Evolutionary conservation across 768 basidiomycete genomes (phyloP).

Genomic region (Mycena sanguinolenta): DNA sequence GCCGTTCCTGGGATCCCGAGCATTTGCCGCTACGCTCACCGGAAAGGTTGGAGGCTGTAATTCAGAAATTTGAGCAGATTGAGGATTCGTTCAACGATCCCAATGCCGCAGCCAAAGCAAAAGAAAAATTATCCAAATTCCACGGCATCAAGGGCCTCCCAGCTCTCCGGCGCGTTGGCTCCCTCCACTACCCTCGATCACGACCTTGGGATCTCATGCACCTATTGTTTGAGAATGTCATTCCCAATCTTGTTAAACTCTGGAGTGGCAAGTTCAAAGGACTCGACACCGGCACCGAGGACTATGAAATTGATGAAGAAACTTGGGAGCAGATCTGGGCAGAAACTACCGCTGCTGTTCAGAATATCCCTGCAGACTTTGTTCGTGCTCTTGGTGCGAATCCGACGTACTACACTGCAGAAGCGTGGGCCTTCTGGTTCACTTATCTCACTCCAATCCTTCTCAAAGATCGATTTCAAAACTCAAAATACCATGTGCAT

Average conservation of each 20-base stretch:
- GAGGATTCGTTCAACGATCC: background rate
- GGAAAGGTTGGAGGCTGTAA: background rate
- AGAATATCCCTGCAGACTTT: slow-evolving; percentile 49
- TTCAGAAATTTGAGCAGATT: background rate
- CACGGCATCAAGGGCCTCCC: slow-evolving; percentile 49
- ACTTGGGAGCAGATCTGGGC: slow-evolving; percentile 54
- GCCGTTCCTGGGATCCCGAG: background rate
- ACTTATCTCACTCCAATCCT: slow-evolving; percentile 52
- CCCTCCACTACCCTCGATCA: slow-evolving; percentile 45
- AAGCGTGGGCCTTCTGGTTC: slow-evolving; percentile 54
- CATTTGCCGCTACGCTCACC: background rate
- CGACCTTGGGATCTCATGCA: slow-evolving; percentile 63
- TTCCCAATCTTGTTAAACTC: slow-evolving; percentile 21
- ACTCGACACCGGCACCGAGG: slow-evolving; percentile 44
- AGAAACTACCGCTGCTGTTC: slow-evolving; percentile 44
- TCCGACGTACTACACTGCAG: slow-evolving; percentile 46
- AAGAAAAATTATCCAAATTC: background rate
- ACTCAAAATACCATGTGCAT: slow-evolving; percentile 52
- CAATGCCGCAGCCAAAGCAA: background rate
- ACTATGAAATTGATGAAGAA: slow-evolving; percentile 40
- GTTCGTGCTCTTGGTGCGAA: slow-evolving; percentile 45
- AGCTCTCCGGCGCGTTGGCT: slow-evolving; percentile 41
- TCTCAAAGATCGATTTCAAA: slow-evolving; percentile 45
- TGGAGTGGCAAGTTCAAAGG: slow-evolving; percentile 59
- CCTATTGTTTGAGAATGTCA: slow-evolving; percentile 55